These are phyloP conservation scores for Leccinum subtestaceum DNA, from an alignment of 768 basidiomycete species.

Conservation along the genomic window DNA sequence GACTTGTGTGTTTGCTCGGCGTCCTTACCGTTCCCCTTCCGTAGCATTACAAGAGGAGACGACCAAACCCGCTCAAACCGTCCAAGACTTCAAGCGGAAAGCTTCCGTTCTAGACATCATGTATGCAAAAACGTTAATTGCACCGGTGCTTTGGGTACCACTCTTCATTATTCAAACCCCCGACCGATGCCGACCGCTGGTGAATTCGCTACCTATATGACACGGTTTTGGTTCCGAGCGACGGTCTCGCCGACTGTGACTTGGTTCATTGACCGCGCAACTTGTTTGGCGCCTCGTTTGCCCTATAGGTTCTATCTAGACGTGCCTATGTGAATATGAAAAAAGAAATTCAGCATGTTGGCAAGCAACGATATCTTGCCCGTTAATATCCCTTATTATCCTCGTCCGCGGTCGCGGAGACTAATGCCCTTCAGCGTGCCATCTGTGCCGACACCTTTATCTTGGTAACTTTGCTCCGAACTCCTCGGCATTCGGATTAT, in stretches of 20 bases:
- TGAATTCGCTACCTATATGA: background rate
- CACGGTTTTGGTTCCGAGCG: background rate
- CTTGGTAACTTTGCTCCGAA: background rate
- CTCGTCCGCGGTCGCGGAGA: background rate
- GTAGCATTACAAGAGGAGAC: slow-evolving; percentile 38
- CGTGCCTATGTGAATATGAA: background rate
- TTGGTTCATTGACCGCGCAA: background rate
- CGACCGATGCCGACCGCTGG: background rate
- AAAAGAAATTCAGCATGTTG: background rate
- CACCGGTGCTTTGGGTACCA: background rate
- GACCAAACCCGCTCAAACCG: slow-evolving; percentile 58
- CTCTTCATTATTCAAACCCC: background rate
- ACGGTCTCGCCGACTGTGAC: background rate
- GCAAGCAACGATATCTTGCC: background rate
- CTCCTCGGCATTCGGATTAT: background rate
- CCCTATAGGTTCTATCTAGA: background rate
- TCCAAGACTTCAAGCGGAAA: slow-evolving; percentile 47
- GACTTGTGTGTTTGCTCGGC: background rate
- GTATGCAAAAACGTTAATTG: slow-evolving; percentile 6
- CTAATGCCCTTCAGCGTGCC: background rate
- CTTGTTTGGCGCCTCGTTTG: background rate
- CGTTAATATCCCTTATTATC: background rate
- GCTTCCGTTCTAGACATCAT: slow-evolving; percentile 53
- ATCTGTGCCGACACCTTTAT: background rate
- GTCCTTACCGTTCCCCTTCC: background rate